Conservation (phyloP, 495 filamentous ascomycete species). For the Neurospora sp. region DNA sequence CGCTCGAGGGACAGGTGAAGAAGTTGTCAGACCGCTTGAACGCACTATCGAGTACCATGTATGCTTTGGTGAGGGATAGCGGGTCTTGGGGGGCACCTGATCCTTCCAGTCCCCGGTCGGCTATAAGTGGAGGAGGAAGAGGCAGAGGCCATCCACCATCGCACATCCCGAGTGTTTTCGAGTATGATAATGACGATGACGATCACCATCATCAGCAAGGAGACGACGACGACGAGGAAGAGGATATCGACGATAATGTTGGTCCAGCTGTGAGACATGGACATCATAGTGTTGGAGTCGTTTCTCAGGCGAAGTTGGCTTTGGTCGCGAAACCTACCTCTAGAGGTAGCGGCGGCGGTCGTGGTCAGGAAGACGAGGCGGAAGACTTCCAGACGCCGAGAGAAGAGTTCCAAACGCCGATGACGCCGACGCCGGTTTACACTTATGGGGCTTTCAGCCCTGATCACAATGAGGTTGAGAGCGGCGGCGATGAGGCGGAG, state of each 20-base stretch:
- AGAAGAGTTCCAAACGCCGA: conserved; percentile 18
- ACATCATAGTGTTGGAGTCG: conserved; percentile 8
- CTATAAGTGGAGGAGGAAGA: not conserved
- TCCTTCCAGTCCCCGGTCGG: not conserved
- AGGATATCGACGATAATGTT: conserved; percentile 12
- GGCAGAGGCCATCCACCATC: not conserved
- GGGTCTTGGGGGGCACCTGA: conserved; percentile 16
- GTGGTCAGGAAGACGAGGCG: conserved; percentile 17
- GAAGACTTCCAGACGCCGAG: conserved; percentile 37
- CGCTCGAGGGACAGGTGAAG: conserved; percentile 41
- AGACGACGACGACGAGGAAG: conserved; percentile 19
- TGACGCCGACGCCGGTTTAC: conserved; percentile 9
- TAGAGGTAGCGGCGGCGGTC: not conserved
- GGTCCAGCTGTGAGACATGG: conserved; percentile 5
- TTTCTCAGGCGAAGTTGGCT: not conserved
- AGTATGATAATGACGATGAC: conserved; percentile 8
- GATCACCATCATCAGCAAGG: not conserved
- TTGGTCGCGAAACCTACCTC: not conserved
- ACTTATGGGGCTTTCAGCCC: conserved; percentile 35
- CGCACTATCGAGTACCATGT: conserved; percentile 27
- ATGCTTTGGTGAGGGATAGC: conserved; percentile 23
- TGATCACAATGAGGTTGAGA: conserved; percentile 18
- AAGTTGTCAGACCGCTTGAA: conserved; percentile 36
- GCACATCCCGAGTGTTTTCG: not conserved
- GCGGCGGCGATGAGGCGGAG: conserved; percentile 5